Evolutionary conservation across 2,329 filamentous ascomycete species (phyloP).

Genomic region (Colletotrichum spaethianum): DNA sequence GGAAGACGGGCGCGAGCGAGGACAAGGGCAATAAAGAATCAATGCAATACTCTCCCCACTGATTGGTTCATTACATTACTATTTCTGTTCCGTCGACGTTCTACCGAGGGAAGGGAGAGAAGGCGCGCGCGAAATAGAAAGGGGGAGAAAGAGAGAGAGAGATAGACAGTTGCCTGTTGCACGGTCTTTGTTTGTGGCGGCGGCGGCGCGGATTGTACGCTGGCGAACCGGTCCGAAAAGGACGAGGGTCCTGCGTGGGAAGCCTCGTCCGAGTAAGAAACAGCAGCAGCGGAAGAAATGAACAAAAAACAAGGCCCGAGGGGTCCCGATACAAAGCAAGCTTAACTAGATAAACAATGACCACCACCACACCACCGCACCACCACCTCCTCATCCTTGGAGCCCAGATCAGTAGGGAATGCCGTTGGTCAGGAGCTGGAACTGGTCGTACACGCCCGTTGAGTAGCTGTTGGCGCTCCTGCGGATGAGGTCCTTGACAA

Average conservation of each 20-base stretch:
- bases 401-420: slow-evolving; percentile 81
- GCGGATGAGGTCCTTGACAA: slow-evolving; percentile 90
- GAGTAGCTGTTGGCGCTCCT: slow-evolving; percentile 93
- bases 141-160: background rate
- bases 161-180: background rate
- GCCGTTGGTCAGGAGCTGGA: slow-evolving; percentile 96
- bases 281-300: background rate
- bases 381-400: too few relatives aligned
- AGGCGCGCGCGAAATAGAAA: background rate
- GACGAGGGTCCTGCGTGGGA: background rate
- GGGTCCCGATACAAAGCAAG: background rate
- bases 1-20: background rate
- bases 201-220: background rate
- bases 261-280: background rate
- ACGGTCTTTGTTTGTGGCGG: background rate
- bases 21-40: background rate
- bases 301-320: background rate
- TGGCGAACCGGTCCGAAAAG: background rate
- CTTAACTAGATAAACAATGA: background rate
- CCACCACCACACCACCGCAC: background rate
- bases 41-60: background rate
- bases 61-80: background rate
- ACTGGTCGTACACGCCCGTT: slow-evolving; percentile 97
- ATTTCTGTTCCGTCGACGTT: background rate
- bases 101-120: too few relatives aligned